phyloP scores from a whole-genome alignment of 768 basidiomycete species.

The Clitopilus passeckerianus region DNA sequence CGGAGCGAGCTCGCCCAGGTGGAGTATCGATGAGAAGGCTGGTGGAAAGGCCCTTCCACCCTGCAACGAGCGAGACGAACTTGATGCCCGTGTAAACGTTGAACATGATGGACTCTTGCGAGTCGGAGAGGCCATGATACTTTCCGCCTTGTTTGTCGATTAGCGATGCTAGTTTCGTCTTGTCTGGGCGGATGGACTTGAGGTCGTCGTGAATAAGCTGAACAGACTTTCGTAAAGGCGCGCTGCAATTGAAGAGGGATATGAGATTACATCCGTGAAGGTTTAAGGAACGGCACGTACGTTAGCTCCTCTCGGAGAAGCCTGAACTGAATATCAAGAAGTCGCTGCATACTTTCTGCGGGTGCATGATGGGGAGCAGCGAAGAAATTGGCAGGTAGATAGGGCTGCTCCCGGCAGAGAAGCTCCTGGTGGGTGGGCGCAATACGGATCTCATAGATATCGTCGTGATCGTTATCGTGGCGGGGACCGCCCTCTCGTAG shows the following conservation, averaged over 20 bases:
- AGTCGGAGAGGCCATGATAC: constrained; percentile 39
- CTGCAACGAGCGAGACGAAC: constrained; percentile 42
- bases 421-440: constrained; percentile 71
- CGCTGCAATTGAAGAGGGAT: constrained; percentile 26
- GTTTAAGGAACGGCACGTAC: constrained; percentile 25
- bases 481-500: constrained; percentile 45
- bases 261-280: neutral
- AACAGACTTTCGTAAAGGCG: constrained; percentile 46
- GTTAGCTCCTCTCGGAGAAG: constrained; percentile 69
- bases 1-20: constrained; percentile 46
- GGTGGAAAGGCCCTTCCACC: constrained; percentile 47
- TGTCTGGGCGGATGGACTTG: constrained; percentile 3
- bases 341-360: constrained; percentile 52
- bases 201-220: constrained; percentile 46
- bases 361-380: constrained; percentile 61
- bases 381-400: constrained; percentile 55
- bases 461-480: constrained; percentile 63
- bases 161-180: constrained; percentile 41
- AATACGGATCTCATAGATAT: constrained; percentile 57
- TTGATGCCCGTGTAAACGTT: constrained; percentile 53
- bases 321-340: constrained; percentile 73
- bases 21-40: constrained; percentile 46
- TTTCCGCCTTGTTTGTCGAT: constrained; percentile 51
- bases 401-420: constrained; percentile 40
- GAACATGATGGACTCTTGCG: constrained; percentile 50